Percentiles rank a stretch among this genome's conserved stretches.
Conservation (phyloP, 257 asterid species). For the Paraleonurus japonicus region DNA sequence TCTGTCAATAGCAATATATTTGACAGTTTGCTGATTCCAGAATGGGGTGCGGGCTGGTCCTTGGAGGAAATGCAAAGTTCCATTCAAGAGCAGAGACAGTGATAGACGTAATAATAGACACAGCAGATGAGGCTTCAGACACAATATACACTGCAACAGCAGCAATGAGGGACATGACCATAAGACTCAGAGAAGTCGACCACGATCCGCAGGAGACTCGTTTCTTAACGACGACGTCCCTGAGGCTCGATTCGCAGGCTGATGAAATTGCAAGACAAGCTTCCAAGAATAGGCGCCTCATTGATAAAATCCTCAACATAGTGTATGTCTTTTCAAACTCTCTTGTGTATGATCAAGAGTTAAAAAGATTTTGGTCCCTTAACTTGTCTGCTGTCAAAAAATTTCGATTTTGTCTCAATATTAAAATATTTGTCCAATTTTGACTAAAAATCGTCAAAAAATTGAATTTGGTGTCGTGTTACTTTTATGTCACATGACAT, state of each 20-base stretch:
- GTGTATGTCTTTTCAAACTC: slow-evolving; percentile 31
- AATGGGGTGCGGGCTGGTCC: slow-evolving; percentile 62
- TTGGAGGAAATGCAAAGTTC: slow-evolving; percentile 71
- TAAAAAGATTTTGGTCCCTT: too few relatives aligned
- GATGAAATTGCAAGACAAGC: slow-evolving; percentile 61
- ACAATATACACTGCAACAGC: slow-evolving; percentile 58
- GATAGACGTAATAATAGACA: slow-evolving; percentile 62
- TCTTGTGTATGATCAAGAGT: background rate
- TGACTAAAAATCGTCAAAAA: too few relatives aligned
- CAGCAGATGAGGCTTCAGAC: slow-evolving; percentile 71
- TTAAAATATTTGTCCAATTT: too few relatives aligned
- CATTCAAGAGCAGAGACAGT: slow-evolving; percentile 57
- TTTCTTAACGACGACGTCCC: slow-evolving; percentile 59
- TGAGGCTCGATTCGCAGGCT: slow-evolving; percentile 58
- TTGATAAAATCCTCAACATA: slow-evolving; percentile 51
- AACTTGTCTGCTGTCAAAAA: too few relatives aligned
- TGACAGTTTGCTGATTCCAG: slow-evolving; percentile 34
- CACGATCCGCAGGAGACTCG: slow-evolving; percentile 34
- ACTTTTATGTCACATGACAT: too few relatives aligned
- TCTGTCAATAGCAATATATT: background rate
- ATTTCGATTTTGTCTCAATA: too few relatives aligned
- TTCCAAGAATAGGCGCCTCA: slow-evolving; percentile 46
- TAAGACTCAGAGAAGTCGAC: slow-evolving; percentile 31
- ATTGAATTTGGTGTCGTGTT: too few relatives aligned
- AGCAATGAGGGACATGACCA: slow-evolving; percentile 63